Percentiles rank a stretch among this genome's conserved stretches.
These are phyloP conservation scores for Chenopodium formosanum DNA, from an alignment of 148 eudicot species.

Conservation along the genomic window DNA sequence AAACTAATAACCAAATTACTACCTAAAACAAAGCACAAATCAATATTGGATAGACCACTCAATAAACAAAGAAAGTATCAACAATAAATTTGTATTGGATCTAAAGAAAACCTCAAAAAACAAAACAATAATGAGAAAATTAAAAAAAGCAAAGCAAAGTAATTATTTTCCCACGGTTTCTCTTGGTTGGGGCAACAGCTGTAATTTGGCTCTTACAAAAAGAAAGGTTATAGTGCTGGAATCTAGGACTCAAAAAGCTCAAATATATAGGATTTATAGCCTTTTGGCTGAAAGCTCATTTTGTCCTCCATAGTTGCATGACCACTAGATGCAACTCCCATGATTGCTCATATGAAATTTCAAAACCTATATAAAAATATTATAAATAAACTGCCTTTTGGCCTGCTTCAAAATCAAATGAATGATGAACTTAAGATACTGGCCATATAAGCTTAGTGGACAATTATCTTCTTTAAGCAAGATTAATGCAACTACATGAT, in stretches of 20 bases:
- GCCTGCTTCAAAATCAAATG: conserved; percentile 13
- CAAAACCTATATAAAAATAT: background rate
- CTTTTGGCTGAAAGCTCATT: conserved; percentile 41
- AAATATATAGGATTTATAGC: conserved; percentile 16
- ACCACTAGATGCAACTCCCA: conserved; percentile 27
- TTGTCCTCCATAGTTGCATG: conserved; percentile 42
- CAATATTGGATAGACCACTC: conserved; percentile 11
- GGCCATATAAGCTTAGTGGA: background rate
- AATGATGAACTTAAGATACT: conserved; percentile 13
- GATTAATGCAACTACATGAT: no score
- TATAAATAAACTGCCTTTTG: conserved; percentile 6
- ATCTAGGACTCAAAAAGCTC: conserved; percentile 34
- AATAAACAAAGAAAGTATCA: conserved; percentile 6
- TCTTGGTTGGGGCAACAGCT: conserved; percentile 25
- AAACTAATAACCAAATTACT: no score
- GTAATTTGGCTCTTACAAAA: conserved; percentile 10
- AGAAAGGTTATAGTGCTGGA: conserved; percentile 26
- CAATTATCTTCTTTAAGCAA: no score
- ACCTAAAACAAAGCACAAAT: background rate
- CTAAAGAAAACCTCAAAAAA: background rate
- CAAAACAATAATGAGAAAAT: background rate
- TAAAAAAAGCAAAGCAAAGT: background rate
- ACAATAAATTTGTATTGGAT: background rate
- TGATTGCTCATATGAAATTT: conserved; percentile 28
- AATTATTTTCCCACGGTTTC: conserved; percentile 20